These are phyloP conservation scores for Ophiognomonia clavigignenti-juglandacearum DNA, from an alignment of 2,329 filamentous ascomycete genomes.

Conservation along the genomic window DNA sequence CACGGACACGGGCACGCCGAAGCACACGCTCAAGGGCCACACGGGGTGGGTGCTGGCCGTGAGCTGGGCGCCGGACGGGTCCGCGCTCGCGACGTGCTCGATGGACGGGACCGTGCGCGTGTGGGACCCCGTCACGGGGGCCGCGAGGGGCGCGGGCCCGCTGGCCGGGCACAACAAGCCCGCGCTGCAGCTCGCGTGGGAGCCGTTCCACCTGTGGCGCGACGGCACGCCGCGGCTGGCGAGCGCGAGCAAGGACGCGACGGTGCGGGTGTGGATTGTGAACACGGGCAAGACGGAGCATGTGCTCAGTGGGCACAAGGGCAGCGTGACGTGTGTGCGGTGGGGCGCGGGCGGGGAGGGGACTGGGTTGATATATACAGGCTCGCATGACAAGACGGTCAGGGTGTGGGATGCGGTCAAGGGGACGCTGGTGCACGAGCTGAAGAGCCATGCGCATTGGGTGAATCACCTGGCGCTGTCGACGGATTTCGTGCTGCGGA, in stretches of 20 bases:
- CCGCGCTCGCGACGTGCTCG: constrained; percentile 77
- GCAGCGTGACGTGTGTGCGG: constrained; percentile 80
- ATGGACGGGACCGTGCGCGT: constrained; percentile 91
- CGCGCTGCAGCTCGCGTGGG: constrained; percentile 85
- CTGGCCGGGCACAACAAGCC: constrained; percentile 86
- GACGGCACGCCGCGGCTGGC: constrained; percentile 73
- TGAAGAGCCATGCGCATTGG: constrained; percentile 84
- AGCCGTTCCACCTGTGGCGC: constrained; percentile 82
- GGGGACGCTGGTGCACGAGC: constrained; percentile 74
- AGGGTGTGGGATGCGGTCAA: constrained; percentile 82
- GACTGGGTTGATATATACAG: constrained; percentile 76
- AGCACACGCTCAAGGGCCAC: constrained; percentile 81
- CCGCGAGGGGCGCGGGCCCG: constrained; percentile 61
- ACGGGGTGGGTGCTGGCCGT: constrained; percentile 86
- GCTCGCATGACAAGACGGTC: constrained; percentile 86
- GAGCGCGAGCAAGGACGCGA: constrained; percentile 84
- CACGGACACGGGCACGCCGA: constrained; percentile 85
- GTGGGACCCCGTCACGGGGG: constrained; percentile 82
- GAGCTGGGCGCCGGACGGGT: constrained; percentile 79
- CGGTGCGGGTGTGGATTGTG: constrained; percentile 81
- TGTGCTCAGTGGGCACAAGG: constrained; percentile 83
- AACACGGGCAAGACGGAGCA: constrained; percentile 74
- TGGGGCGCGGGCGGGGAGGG: constrained; percentile 65
- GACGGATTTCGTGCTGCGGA: constrained; percentile 84
- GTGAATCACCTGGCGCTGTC: constrained; percentile 93